A percentile compares a stretch with the other conserved stretches of the same genome.
phyloP scores from a whole-genome alignment of 176 grass and related monocot genomes.

The Miscanthus lutarioriparius region DNA sequence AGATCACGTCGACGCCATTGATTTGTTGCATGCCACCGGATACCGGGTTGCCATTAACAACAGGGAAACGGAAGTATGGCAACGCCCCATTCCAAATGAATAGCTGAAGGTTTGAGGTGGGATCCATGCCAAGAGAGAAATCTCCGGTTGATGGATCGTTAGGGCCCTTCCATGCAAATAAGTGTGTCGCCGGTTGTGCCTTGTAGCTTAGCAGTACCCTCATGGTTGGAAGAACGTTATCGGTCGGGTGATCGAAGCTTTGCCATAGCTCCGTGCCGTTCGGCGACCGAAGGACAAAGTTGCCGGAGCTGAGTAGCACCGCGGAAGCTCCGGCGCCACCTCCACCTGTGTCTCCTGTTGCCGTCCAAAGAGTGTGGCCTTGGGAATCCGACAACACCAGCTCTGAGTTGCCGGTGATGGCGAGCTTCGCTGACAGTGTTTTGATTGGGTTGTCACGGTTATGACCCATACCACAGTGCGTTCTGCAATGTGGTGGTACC shows the following conservation, averaged over 20 bases:
- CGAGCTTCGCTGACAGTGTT: neutral
- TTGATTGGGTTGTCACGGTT: conserved; percentile 25
- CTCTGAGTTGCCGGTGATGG: neutral
- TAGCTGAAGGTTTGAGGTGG: neutral
- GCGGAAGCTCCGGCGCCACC: neutral
- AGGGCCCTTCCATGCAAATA: conserved; percentile 33
- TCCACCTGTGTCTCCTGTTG: neutral
- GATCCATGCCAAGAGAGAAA: neutral
- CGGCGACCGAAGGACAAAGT: conserved; percentile 17
- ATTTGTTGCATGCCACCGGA: neutral
- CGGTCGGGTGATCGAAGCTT: conserved; percentile 44
- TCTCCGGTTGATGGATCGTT: conserved; percentile 33
- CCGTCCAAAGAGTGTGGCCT: conserved; percentile 32
- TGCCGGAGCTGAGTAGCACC: conserved; percentile 6
- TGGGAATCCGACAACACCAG: conserved; percentile 24
- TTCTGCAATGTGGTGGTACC: too few relatives aligned
- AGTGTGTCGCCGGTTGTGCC: neutral
- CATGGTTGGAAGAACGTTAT: conserved; percentile 32
- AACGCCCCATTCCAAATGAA: neutral
- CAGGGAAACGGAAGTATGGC: neutral
- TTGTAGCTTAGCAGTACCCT: neutral
- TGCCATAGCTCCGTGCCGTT: conserved; percentile 34
- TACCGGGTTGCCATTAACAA: neutral
- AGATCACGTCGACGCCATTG: neutral
- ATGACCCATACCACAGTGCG: too few relatives aligned